Conservation (phyloP, 495 filamentous ascomycete species). For the Thozetella sp. region DNA sequence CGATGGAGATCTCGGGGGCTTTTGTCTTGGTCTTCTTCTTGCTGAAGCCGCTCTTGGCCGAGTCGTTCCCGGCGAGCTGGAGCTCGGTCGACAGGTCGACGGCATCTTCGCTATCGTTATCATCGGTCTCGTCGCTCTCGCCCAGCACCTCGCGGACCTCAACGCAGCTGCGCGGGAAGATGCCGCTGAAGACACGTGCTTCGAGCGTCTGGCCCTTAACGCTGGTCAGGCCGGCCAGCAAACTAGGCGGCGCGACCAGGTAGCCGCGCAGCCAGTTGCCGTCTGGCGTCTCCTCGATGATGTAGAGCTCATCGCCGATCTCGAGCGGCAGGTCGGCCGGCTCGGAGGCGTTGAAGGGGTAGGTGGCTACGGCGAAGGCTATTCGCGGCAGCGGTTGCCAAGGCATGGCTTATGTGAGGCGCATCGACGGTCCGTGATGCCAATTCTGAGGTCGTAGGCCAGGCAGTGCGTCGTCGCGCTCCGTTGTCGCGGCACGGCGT, state of each 20-base stretch:
- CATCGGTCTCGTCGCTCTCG: slow-evolving; percentile 53
- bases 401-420: slow-evolving; percentile 65
- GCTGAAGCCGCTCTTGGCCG: slow-evolving; percentile 44
- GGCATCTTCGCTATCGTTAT: slow-evolving; percentile 35
- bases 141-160: slow-evolving; percentile 75
- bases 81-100: slow-evolving; percentile 22
- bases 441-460: no score
- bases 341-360: slow-evolving; percentile 84
- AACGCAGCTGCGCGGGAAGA: slow-evolving; percentile 92
- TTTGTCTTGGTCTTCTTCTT: slow-evolving; percentile 24
- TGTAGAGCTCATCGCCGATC: slow-evolving; percentile 96
- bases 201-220: slow-evolving; percentile 92
- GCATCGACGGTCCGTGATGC: slow-evolving; percentile 3
- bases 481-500: no score
- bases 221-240: slow-evolving; percentile 90
- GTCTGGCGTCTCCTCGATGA: slow-evolving; percentile 89
- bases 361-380: slow-evolving; percentile 93
- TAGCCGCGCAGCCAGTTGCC: slow-evolving; percentile 95
- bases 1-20: slow-evolving; percentile 9
- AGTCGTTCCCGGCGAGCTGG: slow-evolving; percentile 36
- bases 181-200: slow-evolving; percentile 93
- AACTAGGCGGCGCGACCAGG: slow-evolving; percentile 87
- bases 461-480: no score
- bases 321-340: slow-evolving; percentile 95
- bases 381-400: slow-evolving; percentile 97